A percentile compares a stretch with the other conserved stretches of the same genome.
phyloP scores from a whole-genome alignment of 2,329 filamentous ascomycete species.

The Calonectria leucothoes region DNA sequence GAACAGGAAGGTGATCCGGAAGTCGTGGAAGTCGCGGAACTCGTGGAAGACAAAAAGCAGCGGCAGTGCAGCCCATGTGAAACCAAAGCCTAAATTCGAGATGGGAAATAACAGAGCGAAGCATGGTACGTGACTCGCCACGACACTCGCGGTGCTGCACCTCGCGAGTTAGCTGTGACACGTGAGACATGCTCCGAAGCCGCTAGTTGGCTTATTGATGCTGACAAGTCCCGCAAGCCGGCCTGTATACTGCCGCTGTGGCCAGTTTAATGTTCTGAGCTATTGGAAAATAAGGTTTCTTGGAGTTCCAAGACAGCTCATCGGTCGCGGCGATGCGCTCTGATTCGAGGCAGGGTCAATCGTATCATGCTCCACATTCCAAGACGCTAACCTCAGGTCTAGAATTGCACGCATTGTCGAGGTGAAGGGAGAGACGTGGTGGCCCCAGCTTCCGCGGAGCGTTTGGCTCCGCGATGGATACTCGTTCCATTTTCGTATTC shows the following conservation, averaged over 20 bases:
- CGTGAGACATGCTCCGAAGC: not conserved
- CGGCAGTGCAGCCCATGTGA: not conserved
- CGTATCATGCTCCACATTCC: slow-evolving; percentile 1
- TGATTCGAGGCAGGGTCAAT: not conserved
- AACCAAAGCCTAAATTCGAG: not conserved
- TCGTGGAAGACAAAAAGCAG: not conserved
- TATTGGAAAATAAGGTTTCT: not conserved
- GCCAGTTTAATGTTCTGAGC: not conserved
- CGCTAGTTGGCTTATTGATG: not conserved
- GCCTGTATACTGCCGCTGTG: not conserved
- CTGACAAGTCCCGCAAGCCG: not conserved
- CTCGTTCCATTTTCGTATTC: slow-evolving; percentile 1
- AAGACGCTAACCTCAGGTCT: not conserved
- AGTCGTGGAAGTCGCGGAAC: not conserved
- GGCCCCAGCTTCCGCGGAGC: not conserved
- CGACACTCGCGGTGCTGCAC: not conserved
- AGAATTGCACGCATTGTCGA: not conserved
- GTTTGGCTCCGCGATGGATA: not conserved
- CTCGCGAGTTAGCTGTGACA: not conserved
- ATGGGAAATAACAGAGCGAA: not conserved
- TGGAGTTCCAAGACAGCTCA: not conserved
- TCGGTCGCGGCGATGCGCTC: not conserved
- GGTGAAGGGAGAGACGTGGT: not conserved
- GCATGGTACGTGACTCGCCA: not conserved
- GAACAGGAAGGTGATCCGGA: not conserved